Evolutionary conservation across 2,329 filamentous ascomycete genomes (phyloP), one percentile per base, ranked within the genome.

Genomic region (Aspergillus hiratsukae): DNA sequence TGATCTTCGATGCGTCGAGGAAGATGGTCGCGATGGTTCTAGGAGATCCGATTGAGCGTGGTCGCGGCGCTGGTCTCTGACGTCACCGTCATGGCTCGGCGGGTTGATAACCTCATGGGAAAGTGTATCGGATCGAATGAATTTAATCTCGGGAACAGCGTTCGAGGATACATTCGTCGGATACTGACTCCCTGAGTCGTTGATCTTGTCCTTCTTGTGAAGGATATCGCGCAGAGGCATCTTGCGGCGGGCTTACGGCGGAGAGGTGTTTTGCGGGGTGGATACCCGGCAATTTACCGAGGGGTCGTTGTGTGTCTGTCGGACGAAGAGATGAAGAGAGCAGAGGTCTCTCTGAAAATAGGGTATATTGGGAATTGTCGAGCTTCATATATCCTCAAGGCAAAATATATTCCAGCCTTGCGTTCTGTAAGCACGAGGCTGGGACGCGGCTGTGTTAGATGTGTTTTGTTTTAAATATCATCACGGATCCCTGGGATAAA

Each of bases 81-180:
- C 62, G 65, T 80, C 80, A 55, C 77, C 78, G 14, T 75, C 75
- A 63, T 80, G 81, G 52, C 71, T 70, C 6, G 91, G 88, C 10
- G 90, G 89, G 55, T 85, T 80, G 70, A 96, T 90, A 62, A 88
- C 78, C 72, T 97, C 91, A 70, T 91, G 83, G 1, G 87, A 86
- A 62, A 86, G 76, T 1, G 92, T 96, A 69, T 96, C 93, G 62
- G 90, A 88, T 59, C 91, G 87, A 68, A 94, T 82, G 76, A 97
- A 91, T 61, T 82, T 90, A 77, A 97, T 91, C 64, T 89, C 86
- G 56, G 88, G 86, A 1, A 79, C 61, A 70, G 63, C 81, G 17
- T 37, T 55, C 11, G 62, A 61, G 7, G 56, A 72, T 61, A 82
- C 80, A 62, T 78, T 79, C 48, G 62, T 14, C 19, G 49, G 78